A percentile compares a stretch with the other conserved stretches of the same genome.
phyloP scores from a whole-genome alignment of 805 yeast species.

The Cyberlindnera veronae region DNA sequence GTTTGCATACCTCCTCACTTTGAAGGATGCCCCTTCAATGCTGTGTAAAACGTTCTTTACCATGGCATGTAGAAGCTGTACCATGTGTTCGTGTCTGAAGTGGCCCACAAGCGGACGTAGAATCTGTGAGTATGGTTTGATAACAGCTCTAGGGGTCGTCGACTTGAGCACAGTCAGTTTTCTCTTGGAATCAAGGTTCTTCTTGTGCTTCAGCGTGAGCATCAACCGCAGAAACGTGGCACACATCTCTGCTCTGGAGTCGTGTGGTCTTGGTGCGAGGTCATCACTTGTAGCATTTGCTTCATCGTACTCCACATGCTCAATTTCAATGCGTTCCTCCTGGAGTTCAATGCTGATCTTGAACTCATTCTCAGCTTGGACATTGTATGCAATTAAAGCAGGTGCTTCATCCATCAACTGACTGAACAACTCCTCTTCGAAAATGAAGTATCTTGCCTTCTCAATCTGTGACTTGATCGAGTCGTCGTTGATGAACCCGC shows the following conservation, averaged over 20 bases:
- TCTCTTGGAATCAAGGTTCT: slow-evolving; percentile 28
- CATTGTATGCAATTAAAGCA: slow-evolving; percentile 62
- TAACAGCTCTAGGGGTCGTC: slow-evolving; percentile 9
- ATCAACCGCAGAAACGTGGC: slow-evolving; percentile 32
- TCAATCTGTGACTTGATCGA: slow-evolving; percentile 55
- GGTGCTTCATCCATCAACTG: slow-evolving; percentile 77
- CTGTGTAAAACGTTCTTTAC: slow-evolving; percentile 14
- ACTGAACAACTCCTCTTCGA: slow-evolving; percentile 86
- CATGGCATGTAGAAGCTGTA: slow-evolving; percentile 24
- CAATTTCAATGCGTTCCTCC: slow-evolving; percentile 69
- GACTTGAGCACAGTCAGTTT: slow-evolving; percentile 18
- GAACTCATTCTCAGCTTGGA: slow-evolving; percentile 57
- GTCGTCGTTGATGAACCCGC: slow-evolving; percentile 23
- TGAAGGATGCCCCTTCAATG: slow-evolving; percentile 9
- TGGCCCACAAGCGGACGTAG: slow-evolving; percentile 58
- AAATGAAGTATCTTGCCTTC: slow-evolving; percentile 67
- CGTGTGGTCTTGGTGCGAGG: slow-evolving; percentile 40
- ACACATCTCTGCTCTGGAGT: slow-evolving; percentile 33
- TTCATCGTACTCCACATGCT: slow-evolving; percentile 45
- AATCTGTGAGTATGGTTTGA: slow-evolving; percentile 42
- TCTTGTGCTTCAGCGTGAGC: slow-evolving; percentile 39
- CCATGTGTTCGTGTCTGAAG: slow-evolving; percentile 47
- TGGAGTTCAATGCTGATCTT: slow-evolving; percentile 63
- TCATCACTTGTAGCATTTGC: slow-evolving; percentile 30
- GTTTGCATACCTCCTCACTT: slow-evolving; percentile 19